A percentile compares a stretch with the other conserved stretches of the same genome.
These are phyloP conservation scores for Ogataea glucozyma DNA, from an alignment of 805 yeast genomes.

Conservation along the genomic window DNA sequence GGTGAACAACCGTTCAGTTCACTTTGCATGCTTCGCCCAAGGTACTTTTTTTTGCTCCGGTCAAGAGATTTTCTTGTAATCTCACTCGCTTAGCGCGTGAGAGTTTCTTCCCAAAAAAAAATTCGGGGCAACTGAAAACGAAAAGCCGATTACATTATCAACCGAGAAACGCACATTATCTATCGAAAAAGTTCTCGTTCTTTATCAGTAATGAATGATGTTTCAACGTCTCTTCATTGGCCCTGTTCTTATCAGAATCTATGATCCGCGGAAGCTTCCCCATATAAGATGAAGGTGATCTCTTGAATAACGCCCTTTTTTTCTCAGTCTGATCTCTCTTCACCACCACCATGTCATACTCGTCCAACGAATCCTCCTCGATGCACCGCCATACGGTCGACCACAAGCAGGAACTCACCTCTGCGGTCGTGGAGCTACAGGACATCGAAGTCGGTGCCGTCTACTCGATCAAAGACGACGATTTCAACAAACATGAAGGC, in stretches of 20 bases:
- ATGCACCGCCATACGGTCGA: slow-evolving; percentile 1
- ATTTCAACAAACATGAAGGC: neutral
- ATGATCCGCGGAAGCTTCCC: no score
- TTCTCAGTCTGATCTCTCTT: no score
- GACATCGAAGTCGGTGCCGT: slow-evolving; percentile 1
- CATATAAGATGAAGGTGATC: neutral
- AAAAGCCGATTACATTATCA: neutral
- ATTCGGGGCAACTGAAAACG: slow-evolving; percentile 3
- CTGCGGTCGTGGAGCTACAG: neutral
- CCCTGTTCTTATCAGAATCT: no score
- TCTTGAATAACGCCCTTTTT: no score
- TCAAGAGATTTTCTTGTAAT: no score
- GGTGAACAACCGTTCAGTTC: no score
- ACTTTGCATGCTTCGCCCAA: no score
- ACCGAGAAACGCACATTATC: neutral
- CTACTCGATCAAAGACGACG: slow-evolving; percentile 1
- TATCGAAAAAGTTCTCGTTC: neutral
- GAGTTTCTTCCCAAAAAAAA: neutral
- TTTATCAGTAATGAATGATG: neutral
- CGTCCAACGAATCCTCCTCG: neutral
- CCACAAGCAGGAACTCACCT: neutral
- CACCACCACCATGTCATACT: neutral
- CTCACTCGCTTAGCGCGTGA: neutral
- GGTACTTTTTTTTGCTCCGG: no score
- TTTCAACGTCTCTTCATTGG: no score